Percentiles rank a stretch among this genome's conserved stretches.
Conservation (phyloP, 495 filamentous ascomycete species). For the Aspergillus saccharolyticus region DNA sequence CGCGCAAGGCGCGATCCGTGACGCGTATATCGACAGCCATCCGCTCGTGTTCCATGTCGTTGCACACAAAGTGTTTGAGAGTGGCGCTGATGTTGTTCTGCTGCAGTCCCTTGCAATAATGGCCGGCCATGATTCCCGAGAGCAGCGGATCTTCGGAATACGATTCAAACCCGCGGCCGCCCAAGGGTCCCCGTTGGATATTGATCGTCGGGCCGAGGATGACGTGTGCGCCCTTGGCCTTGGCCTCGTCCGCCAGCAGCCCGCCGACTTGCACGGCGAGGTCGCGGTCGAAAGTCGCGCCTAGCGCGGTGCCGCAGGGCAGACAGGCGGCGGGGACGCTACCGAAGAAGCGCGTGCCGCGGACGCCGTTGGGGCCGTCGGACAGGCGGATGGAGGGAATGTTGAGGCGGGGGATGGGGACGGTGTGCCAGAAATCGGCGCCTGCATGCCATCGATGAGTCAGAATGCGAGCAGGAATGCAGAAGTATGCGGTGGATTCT, state of each 20-base stretch:
- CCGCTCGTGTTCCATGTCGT: constrained; percentile 63
- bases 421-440: constrained; percentile 68
- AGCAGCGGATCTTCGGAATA: constrained; percentile 71
- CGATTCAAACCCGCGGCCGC: constrained; percentile 68
- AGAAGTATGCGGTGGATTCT: neutral
- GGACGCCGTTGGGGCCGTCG: constrained; percentile 65
- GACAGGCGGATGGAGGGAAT: constrained; percentile 62
- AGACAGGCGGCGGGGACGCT: constrained; percentile 57
- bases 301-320: constrained; percentile 58
- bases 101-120: constrained; percentile 61
- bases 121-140: constrained; percentile 55
- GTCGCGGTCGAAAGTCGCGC: constrained; percentile 57
- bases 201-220: constrained; percentile 71
- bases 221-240: constrained; percentile 57
- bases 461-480: no score
- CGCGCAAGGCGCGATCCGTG: constrained; percentile 59
- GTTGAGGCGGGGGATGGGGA: constrained; percentile 54
- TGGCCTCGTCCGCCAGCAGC: constrained; percentile 55
- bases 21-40: constrained; percentile 56
- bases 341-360: constrained; percentile 60
- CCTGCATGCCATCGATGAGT: constrained; percentile 26
- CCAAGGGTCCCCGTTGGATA: constrained; percentile 63
- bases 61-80: constrained; percentile 68
- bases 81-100: constrained; percentile 57
- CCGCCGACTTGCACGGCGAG: constrained; percentile 51